phyloP scores from a whole-genome alignment of 2,329 filamentous ascomycete genomes.

The Blumeria graminis region DNA sequence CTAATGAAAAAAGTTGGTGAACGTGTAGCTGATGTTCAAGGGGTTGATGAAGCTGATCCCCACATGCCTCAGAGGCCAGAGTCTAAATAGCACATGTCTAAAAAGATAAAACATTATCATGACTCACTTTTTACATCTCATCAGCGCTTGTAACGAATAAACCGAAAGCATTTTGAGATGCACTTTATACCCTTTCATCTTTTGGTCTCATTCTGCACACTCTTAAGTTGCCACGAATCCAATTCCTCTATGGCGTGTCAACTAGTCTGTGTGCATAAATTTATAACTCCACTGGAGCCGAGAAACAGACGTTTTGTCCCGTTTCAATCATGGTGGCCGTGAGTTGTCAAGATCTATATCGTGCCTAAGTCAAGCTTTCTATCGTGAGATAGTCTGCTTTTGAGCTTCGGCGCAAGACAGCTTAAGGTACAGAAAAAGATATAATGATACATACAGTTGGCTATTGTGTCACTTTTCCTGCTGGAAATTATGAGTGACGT shows the following conservation, averaged over 20 bases:
- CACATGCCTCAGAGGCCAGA: conserved; percentile 16
- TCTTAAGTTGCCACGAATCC: conserved; percentile 82
- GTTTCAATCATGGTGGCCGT: conserved; percentile 14
- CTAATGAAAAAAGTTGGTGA: conserved; percentile 59
- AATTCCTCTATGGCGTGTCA: conserved; percentile 58
- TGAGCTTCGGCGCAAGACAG: too few relatives aligned
- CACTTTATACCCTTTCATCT: neutral
- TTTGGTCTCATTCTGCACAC: conserved; percentile 37
- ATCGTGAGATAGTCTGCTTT: too few relatives aligned
- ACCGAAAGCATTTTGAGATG: neutral
- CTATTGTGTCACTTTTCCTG: too few relatives aligned
- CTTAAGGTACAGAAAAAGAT: too few relatives aligned
- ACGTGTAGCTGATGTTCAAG: conserved; percentile 59
- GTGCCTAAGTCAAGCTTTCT: too few relatives aligned
- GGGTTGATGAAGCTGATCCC: conserved; percentile 29
- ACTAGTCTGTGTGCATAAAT: conserved; percentile 95
- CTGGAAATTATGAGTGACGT: too few relatives aligned
- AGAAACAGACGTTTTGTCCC: conserved; percentile 16
- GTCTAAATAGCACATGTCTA: neutral
- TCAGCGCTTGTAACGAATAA: neutral
- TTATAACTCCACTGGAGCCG: conserved; percentile 15
- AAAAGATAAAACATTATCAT: neutral
- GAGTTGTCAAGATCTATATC: conserved; percentile 4
- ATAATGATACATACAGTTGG: too few relatives aligned
- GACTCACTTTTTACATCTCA: neutral